Evolutionary conservation across 176 grass and related monocot species (phyloP).

Genomic region (Carex cristatella): DNA sequence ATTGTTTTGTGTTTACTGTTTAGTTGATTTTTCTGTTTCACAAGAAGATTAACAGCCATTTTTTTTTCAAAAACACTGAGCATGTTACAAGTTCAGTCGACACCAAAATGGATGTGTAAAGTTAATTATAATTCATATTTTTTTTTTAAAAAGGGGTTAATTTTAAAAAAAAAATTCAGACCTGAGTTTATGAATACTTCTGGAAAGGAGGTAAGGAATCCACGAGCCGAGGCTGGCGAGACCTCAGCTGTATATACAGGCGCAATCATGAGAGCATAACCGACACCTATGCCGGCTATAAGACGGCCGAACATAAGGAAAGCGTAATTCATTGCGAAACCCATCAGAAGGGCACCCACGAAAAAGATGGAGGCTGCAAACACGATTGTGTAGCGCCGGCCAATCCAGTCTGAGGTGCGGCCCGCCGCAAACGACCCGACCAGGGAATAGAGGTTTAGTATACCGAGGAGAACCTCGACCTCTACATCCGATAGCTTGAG

Average conservation of each 20-base stretch:
- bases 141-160: background rate
- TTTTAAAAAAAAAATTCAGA: background rate
- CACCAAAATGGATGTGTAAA: background rate
- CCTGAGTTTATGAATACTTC: constrained; percentile 89
- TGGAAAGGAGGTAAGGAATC: constrained; percentile 76
- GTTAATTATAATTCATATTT: too few relatives aligned
- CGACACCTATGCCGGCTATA: constrained; percentile 64
- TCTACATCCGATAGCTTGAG: constrained; percentile 34
- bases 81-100: background rate
- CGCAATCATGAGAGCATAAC: constrained; percentile 81
- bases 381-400: constrained; percentile 67
- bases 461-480: constrained; percentile 63
- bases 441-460: constrained; percentile 74
- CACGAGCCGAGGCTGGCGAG: constrained; percentile 55
- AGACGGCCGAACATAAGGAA: constrained; percentile 86
- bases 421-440: constrained; percentile 70
- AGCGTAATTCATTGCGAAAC: constrained; percentile 50
- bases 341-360: constrained; percentile 63
- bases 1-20: too few relatives aligned
- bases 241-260: constrained; percentile 81
- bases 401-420: constrained; percentile 73
- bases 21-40: background rate
- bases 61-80: background rate
- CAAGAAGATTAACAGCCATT: too few relatives aligned
- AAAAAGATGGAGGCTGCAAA: constrained; percentile 79